These are phyloP conservation scores for Arxiozyma heterogenica DNA, from an alignment of 1,139 yeast species.

Conservation along the genomic window DNA sequence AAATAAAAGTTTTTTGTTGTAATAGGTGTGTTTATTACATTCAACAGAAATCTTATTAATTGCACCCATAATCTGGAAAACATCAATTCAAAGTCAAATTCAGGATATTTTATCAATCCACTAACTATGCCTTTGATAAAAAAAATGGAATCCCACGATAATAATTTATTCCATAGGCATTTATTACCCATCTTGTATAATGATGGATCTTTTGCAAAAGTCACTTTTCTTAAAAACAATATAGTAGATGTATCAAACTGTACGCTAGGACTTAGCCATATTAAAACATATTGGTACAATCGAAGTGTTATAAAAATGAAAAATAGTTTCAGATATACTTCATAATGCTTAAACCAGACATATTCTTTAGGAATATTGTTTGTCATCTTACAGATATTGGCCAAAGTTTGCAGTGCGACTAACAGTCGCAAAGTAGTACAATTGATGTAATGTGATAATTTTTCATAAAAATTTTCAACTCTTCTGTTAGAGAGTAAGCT, in stretches of 20 bases:
- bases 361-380: not conserved
- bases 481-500: not conserved
- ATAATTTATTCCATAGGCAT: constrained; percentile 39
- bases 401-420: not conserved
- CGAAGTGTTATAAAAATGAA: constrained; percentile 33
- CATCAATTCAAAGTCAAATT: constrained; percentile 83
- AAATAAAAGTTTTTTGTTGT: constrained; percentile 32
- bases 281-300: constrained; percentile 32
- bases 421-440: not conserved
- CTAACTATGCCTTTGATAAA: constrained; percentile 41
- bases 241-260: constrained; percentile 39
- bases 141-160: constrained; percentile 83
- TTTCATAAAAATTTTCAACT: too few species aligned
- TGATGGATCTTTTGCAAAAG: not conserved
- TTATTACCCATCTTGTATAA: constrained; percentile 13
- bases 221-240: not conserved
- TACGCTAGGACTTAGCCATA: constrained; percentile 33
- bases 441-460: too few species aligned
- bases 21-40: constrained; percentile 1
- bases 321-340: not conserved
- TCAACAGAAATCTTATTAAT: constrained; percentile 31
- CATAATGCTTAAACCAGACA: not conserved
- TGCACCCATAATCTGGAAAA: constrained; percentile 75
- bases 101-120: constrained; percentile 17
- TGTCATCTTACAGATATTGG: not conserved